Percentiles rank a stretch among this genome's conserved stretches.
Evolutionary conservation across 257 asterid species (phyloP).

Genomic region (Capsicum baccatum): DNA sequence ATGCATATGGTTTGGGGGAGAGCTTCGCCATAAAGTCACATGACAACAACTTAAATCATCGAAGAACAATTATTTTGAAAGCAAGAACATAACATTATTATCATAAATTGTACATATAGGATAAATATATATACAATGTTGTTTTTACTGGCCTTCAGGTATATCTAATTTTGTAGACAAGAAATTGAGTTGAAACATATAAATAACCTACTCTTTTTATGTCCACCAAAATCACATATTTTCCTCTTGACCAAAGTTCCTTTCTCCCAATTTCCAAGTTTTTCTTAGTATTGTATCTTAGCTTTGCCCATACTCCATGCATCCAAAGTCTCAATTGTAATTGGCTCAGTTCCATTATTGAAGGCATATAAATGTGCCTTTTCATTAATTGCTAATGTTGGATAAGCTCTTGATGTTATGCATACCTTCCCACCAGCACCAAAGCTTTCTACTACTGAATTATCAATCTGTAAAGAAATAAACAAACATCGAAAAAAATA

Average conservation of each 20-base stretch:
- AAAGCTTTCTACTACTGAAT: constrained; percentile 37
- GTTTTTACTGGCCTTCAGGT: not conserved
- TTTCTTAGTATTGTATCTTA: not conserved
- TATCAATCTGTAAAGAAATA: constrained; percentile 32
- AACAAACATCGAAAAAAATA: not conserved
- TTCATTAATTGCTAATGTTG: not conserved
- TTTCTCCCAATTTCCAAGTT: not conserved
- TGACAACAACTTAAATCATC: too few relatives aligned
- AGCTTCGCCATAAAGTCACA: too few relatives aligned
- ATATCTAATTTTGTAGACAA: not conserved
- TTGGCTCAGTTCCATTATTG: constrained; percentile 21
- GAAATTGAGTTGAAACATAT: not conserved
- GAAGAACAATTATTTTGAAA: not conserved
- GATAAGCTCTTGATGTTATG: constrained; percentile 26
- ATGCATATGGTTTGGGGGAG: too few relatives aligned
- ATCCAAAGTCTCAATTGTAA: constrained; percentile 12
- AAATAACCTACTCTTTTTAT: not conserved
- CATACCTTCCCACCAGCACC: constrained; percentile 30
- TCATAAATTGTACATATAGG: not conserved
- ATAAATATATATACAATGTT: not conserved
- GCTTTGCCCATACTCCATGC: constrained; percentile 26
- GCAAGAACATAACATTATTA: not conserved
- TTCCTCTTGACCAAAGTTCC: not conserved
- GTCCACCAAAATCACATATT: not conserved
- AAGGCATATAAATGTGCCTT: constrained; percentile 17